Percentiles rank a stretch among this genome's conserved stretches.
Evolutionary conservation across 2,329 filamentous ascomycete species (phyloP).

Genomic region (Nemania sp.): DNA sequence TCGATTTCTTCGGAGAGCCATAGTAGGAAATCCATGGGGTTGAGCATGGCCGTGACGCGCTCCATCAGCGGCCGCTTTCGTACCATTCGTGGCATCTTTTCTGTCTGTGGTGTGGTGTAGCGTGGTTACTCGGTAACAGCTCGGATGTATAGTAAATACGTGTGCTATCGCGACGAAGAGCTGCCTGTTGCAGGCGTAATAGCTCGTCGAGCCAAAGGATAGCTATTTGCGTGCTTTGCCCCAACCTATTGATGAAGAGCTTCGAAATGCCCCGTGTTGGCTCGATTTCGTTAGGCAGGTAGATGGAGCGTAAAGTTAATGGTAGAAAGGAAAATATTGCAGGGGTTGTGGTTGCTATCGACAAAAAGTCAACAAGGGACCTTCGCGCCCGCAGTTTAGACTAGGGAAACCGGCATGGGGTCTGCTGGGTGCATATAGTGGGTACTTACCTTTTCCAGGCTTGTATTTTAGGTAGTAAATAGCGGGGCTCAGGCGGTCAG

Average conservation of each 20-base stretch:
- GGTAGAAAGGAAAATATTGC: conserved; percentile 33
- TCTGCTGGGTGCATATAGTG: conserved; percentile 7
- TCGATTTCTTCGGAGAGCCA: conserved; percentile 95
- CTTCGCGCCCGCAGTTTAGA: neutral
- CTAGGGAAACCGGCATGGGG: too few species aligned
- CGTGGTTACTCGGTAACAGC: conserved; percentile 10
- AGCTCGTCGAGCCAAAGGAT: neutral
- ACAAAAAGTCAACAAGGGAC: conserved; percentile 10
- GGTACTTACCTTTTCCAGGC: neutral
- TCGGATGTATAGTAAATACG: conserved; percentile 6
- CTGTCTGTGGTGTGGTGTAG: conserved; percentile 19
- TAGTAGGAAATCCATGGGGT: conserved; percentile 89
- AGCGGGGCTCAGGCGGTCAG: conserved; percentile 13
- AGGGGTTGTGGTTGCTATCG: conserved; percentile 37
- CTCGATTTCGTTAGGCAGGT: neutral
- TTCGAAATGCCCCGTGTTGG: conserved; percentile 21
- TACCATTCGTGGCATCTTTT: conserved; percentile 79
- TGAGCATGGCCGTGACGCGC: conserved; percentile 82
- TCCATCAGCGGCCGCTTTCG: conserved; percentile 83
- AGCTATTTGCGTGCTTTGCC: neutral
- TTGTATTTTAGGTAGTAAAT: too few species aligned
- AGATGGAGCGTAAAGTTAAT: neutral
- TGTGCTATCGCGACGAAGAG: neutral
- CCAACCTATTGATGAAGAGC: conserved; percentile 6
- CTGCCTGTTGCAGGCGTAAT: conserved; percentile 1